phyloP scores from a whole-genome alignment of 192 early-diverging fungal species.

The Mortierella antarctica region DNA sequence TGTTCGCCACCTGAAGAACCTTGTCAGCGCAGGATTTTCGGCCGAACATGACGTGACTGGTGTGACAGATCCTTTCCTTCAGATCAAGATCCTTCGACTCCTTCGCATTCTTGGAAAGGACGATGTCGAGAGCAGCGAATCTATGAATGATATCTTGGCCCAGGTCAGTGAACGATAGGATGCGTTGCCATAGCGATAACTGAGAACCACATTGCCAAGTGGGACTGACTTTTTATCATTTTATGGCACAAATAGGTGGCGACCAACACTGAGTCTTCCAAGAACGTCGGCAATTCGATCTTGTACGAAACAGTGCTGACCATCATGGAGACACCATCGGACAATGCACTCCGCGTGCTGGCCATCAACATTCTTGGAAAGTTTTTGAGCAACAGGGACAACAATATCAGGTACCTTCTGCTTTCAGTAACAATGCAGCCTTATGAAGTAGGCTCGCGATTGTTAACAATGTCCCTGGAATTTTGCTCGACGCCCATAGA shows the following conservation, averaged over 20 bases:
- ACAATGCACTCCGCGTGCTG: constrained; percentile 89
- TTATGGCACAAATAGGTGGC: constrained; percentile 67
- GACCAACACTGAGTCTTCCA: constrained; percentile 91
- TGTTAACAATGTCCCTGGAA: neutral
- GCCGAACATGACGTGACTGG: constrained; percentile 97
- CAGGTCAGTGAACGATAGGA: constrained; percentile 62
- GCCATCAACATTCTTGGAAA: constrained; percentile 98
- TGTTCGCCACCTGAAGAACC: constrained; percentile 88
- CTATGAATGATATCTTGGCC: constrained; percentile 97
- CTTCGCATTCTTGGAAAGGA: constrained; percentile 88
- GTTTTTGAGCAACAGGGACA: constrained; percentile 94
- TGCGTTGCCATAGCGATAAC: neutral
- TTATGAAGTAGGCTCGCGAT: neutral
- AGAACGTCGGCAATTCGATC: constrained; percentile 98
- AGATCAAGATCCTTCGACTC: constrained; percentile 92
- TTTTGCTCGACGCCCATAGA: constrained; percentile 48
- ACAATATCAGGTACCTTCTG: constrained; percentile 89
- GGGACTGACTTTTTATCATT: neutral
- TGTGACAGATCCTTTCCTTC: constrained; percentile 97
- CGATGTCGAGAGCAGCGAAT: constrained; percentile 85
- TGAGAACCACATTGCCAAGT: neutral
- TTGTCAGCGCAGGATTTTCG: constrained; percentile 87
- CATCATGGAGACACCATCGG: constrained; percentile 94
- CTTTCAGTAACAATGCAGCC: neutral
- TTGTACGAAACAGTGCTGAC: constrained; percentile 98